Conservation (phyloP, 352 stramenopile species). For the Globisporangium paroecandrum region DNA sequence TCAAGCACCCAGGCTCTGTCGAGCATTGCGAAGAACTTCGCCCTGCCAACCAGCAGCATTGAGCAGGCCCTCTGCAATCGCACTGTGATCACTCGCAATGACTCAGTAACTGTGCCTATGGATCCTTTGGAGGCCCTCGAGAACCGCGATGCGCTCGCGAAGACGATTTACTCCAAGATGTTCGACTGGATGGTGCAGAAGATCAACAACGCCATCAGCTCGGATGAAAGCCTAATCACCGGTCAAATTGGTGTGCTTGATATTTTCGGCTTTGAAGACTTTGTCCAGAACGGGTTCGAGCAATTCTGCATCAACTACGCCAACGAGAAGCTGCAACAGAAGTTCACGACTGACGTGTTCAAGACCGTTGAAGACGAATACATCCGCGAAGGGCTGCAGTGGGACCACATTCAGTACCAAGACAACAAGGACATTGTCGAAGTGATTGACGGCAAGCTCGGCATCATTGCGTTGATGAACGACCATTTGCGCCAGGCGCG, state of each 20-base stretch:
- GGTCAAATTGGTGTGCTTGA: slow-evolving; percentile 95
- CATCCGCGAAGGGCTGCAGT: slow-evolving; percentile 95
- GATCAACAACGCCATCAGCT: slow-evolving; percentile 83
- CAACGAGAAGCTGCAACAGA: slow-evolving; percentile 89
- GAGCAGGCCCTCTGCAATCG: slow-evolving; percentile 91
- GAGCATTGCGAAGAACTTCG: slow-evolving; percentile 88
- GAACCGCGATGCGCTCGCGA: slow-evolving; percentile 95
- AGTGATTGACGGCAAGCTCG: slow-evolving; percentile 92
- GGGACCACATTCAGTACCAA: slow-evolving; percentile 98
- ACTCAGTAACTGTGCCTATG: slow-evolving; percentile 81
- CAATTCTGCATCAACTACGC: slow-evolving; percentile 94
- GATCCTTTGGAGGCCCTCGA: slow-evolving; percentile 89
- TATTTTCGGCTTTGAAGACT: slow-evolving; percentile 99
- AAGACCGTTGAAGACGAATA: slow-evolving; percentile 99
- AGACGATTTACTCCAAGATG: slow-evolving; percentile 97
- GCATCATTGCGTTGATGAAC: slow-evolving; percentile 88
- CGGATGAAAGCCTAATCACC: slow-evolving; percentile 62
- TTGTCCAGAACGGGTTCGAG: slow-evolving; percentile 91
- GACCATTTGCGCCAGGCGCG: slow-evolving; percentile 82
- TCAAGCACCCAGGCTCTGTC: slow-evolving; percentile 57
- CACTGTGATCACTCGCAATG: slow-evolving; percentile 88
- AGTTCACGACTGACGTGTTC: slow-evolving; percentile 96
- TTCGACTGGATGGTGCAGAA: slow-evolving; percentile 97
- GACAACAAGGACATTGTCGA: slow-evolving; percentile 98
- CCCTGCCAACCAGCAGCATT: slow-evolving; percentile 83